A percentile compares a stretch with the other conserved stretches of the same genome.
Evolutionary conservation across 208 protist species (phyloP).

Genomic region (Strigomonas culicis): DNA sequence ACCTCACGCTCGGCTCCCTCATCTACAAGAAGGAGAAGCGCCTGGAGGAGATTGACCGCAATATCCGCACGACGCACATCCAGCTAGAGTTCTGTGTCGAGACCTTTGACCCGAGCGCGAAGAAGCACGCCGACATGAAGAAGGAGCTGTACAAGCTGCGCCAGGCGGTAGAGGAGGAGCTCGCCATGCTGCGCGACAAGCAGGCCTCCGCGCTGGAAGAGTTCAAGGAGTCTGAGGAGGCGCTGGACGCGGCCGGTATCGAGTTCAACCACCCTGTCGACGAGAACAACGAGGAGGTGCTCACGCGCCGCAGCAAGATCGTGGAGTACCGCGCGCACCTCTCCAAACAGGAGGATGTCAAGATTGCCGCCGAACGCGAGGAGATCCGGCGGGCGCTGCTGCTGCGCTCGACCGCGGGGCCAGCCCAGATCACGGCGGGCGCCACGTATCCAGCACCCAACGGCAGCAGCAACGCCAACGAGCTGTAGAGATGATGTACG

Average conservation of each 20-base stretch:
- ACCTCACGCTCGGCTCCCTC: constrained; percentile 74
- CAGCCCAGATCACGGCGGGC: constrained; percentile 33
- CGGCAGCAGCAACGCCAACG: neutral
- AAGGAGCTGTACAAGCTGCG: constrained; percentile 77
- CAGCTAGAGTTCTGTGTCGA: constrained; percentile 81
- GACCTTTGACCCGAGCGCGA: constrained; percentile 78
- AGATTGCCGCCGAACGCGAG: constrained; percentile 81
- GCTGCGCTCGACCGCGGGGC: constrained; percentile 24
- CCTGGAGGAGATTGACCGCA: constrained; percentile 73
- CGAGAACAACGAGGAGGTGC: constrained; percentile 70
- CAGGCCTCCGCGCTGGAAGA: constrained; percentile 63
- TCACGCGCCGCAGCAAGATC: constrained; percentile 80
- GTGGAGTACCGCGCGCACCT: constrained; percentile 82
- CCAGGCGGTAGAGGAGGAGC: constrained; percentile 70
- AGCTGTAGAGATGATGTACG: neutral
- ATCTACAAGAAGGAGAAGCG: constrained; percentile 79
- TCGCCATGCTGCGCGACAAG: constrained; percentile 76
- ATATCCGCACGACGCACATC: constrained; percentile 71
- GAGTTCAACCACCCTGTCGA: constrained; percentile 70
- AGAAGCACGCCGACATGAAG: constrained; percentile 76
- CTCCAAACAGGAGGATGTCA: constrained; percentile 80
- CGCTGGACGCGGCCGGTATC: constrained; percentile 59
- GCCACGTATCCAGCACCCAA: neutral
- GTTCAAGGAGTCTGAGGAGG: constrained; percentile 75
- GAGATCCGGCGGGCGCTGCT: constrained; percentile 74